Evolutionary conservation across 139 green algal species (phyloP), one percentile per base, ranked within the genome.

Genomic region (Cymbomonas tetramitiformis): DNA sequence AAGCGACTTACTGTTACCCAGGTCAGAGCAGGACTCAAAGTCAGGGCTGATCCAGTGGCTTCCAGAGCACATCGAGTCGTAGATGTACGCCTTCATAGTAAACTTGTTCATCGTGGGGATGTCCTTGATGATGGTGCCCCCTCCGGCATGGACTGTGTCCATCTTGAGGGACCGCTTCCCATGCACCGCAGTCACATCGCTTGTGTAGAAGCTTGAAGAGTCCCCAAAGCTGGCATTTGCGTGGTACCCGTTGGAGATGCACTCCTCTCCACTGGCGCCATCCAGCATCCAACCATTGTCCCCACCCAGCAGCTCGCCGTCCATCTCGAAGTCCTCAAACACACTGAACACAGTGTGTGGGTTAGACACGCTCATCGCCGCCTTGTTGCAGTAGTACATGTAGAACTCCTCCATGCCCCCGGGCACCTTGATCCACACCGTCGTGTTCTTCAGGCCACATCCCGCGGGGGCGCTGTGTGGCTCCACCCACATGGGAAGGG

Each of bases 71-170:
- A 12, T 15, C 15, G 36, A 43, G 15, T 43, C 36, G 36, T 21
- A 43, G 36, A 43, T 33, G 49, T 46, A 67, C 24, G 30, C 51
- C 59, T 61, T 67, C 23, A 67, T 25, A 30, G 39, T 10, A 50
- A 58, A 67, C 18, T n/a, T 56, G 3, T 5, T 8, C 18, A 53
- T 38, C 3, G 8, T 12, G 24, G 21, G 12, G 15, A 43, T 15
- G 12, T 43, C 15, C 36, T 12, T 15, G 12, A 43, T 15, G 36
- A 43, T 12, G 15, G 12, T 43, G 15, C 36, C 36, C 12, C 36
- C 36, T 12, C 15, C 36, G 36, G 36, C 36, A 15, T 12, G 12
- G 15, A 43, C 12, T 15, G 36, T 43, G 36, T 43, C 36, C 12
- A 15, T 15, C 36, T 21, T 43, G 12, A 43, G 36, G 36, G 12